Conservation (phyloP, 129 eudicot species). For the Centella asiatica region DNA sequence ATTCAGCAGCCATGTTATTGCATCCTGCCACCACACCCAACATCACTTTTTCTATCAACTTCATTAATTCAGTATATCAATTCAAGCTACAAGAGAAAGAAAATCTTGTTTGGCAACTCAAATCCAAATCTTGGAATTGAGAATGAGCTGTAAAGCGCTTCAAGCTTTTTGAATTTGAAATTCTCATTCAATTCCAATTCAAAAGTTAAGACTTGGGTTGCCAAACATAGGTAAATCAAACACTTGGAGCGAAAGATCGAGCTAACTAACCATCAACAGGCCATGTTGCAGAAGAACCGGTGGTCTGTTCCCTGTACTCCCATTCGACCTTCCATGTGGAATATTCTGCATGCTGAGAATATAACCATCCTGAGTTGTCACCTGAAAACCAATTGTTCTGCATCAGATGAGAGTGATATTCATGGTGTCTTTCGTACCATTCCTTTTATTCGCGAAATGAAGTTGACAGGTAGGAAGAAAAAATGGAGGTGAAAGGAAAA, state of each 20-base stretch:
- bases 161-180: no score
- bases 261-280: constrained; percentile 40
- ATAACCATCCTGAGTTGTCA: constrained; percentile 61
- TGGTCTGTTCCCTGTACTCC: constrained; percentile 23
- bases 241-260: background rate
- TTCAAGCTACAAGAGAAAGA: background rate
- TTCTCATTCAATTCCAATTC: no score
- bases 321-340: constrained; percentile 40
- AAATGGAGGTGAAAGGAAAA: no score
- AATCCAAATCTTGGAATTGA: no score
- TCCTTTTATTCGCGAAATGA: no score
- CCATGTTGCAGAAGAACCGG: constrained; percentile 78
- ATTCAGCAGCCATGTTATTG: constrained; percentile 61
- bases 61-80: background rate
- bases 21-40: constrained; percentile 37
- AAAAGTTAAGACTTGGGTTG: no score
- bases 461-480: no score
- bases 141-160: no score
- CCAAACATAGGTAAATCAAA: no score
- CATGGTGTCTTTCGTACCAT: no score
- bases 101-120: no score
- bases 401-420: no score
- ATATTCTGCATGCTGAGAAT: constrained; percentile 57
- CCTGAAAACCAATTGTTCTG: constrained; percentile 20
- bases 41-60: background rate